Conservation (phyloP, 306 rosid species). For the Senna tora region DNA sequence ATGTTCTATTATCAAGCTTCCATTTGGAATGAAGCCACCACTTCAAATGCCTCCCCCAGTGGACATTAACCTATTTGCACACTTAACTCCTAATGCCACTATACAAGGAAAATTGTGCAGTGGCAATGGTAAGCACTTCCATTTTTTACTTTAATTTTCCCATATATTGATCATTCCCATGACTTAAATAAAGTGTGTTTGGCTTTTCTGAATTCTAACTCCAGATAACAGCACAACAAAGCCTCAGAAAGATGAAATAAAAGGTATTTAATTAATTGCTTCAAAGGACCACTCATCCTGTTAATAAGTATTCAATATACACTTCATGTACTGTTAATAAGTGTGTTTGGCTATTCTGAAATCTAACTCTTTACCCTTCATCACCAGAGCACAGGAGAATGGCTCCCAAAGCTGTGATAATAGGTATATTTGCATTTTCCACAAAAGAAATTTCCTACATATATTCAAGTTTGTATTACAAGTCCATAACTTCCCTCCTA, state of each 20-base stretch:
- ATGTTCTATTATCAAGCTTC: conserved; percentile 10
- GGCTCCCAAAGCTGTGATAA: background rate
- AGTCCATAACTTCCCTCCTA: background rate
- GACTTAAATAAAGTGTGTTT: background rate
- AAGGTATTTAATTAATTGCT: too few species aligned
- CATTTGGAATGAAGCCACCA: background rate
- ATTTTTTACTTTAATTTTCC: background rate
- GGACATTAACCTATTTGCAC: background rate
- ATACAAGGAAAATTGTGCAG: background rate
- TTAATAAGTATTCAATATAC: too few species aligned
- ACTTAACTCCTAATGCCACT: background rate
- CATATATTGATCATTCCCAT: background rate
- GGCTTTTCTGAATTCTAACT: background rate
- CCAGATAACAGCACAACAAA: background rate
- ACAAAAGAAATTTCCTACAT: too few species aligned
- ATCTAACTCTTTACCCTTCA: background rate
- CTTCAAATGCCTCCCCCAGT: too few species aligned
- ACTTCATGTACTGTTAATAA: too few species aligned
- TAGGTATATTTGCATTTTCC: conserved; percentile 5
- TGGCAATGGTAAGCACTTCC: background rate
- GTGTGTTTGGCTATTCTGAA: background rate
- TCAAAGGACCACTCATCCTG: too few species aligned
- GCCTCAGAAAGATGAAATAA: background rate
- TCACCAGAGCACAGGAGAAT: background rate
- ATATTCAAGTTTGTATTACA: background rate